These are phyloP conservation scores for Aspergillus nidulans DNA, from an alignment of 495 filamentous ascomycete species.

Conservation along the genomic window DNA sequence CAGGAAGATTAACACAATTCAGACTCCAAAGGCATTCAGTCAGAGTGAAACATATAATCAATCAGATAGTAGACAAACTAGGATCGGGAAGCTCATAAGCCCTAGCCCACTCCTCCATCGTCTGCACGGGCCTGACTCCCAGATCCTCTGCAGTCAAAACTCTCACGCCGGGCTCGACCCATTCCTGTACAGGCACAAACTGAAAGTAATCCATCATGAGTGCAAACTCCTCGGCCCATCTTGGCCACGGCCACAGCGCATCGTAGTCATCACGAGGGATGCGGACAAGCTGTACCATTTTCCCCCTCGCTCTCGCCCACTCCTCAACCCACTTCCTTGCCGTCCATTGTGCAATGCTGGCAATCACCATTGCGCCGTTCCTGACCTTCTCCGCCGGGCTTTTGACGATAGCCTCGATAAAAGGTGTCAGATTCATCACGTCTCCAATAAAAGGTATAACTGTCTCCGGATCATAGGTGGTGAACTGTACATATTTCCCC, in stretches of 20 bases:
- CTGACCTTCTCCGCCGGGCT: constrained; percentile 24
- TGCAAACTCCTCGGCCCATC: constrained; percentile 14
- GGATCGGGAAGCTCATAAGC: background rate
- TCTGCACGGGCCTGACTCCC: background rate
- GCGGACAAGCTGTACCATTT: constrained; percentile 19
- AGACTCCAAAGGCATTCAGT: too few species aligned
- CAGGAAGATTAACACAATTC: background rate
- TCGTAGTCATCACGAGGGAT: constrained; percentile 4
- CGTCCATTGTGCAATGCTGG: constrained; percentile 20
- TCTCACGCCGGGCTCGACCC: background rate
- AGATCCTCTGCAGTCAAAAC: constrained; percentile 10
- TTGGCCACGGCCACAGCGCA: constrained; percentile 9
- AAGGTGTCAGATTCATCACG: constrained; percentile 33
- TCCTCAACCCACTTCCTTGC: constrained; percentile 8
- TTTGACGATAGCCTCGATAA: constrained; percentile 32
- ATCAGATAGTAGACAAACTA: background rate
- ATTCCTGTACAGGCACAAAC: constrained; percentile 1
- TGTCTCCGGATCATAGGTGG: constrained; percentile 21
- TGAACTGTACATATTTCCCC: constrained; percentile 29
- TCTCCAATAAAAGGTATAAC: constrained; percentile 37
- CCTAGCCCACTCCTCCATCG: background rate
- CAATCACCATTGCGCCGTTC: constrained; percentile 26
- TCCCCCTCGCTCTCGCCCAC: constrained; percentile 35
- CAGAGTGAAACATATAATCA: background rate
- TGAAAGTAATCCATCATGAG: constrained; percentile 13